phyloP scores from a whole-genome alignment of 441 rosid species.

The Jatropha podagrica region DNA sequence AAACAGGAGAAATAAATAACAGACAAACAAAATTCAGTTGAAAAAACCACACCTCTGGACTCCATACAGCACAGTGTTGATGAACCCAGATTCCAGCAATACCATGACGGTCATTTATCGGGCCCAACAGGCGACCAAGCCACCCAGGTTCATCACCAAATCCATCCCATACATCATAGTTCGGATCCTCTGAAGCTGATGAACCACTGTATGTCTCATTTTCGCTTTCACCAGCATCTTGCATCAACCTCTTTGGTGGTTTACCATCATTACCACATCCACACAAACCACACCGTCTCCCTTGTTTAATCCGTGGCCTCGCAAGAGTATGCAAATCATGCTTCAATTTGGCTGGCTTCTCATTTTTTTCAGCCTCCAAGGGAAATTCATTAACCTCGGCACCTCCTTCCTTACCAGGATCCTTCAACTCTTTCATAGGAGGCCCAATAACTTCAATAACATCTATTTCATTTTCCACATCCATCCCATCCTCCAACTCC shows the following conservation, averaged over 20 bases:
- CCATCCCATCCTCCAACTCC: slow-evolving; percentile 28
- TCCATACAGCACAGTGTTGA: slow-evolving; percentile 98
- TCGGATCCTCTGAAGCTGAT: slow-evolving; percentile 86
- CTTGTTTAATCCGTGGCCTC: slow-evolving; percentile 63
- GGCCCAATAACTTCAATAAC: slow-evolving; percentile 30
- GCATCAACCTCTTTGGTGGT: slow-evolving; percentile 78
- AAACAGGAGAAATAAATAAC: slow-evolving; percentile 10
- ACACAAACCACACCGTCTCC: slow-evolving; percentile 91
- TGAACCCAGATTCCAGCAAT: slow-evolving; percentile 99
- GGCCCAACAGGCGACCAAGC: slow-evolving; percentile 96
- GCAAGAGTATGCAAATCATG: slow-evolving; percentile 36
- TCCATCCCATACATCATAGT: slow-evolving; percentile 93
- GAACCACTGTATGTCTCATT: slow-evolving; percentile 75
- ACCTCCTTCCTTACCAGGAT: slow-evolving; percentile 31
- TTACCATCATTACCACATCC: slow-evolving; percentile 93
- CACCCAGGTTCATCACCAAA: slow-evolving; percentile 94
- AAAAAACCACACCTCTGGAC: slow-evolving; percentile 82
- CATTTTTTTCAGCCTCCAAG: slow-evolving; percentile 36
- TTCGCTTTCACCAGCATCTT: slow-evolving; percentile 78
- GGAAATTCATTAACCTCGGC: slow-evolving; percentile 44
- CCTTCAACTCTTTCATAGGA: slow-evolving; percentile 34
- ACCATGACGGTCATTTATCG: slow-evolving; percentile 91
- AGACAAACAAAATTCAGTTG: slow-evolving; percentile 12
- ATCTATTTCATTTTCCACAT: slow-evolving; percentile 29
- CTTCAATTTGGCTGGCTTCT: slow-evolving; percentile 34